phyloP scores from a whole-genome alignment of 176 grass and related monocot species.

The Musa beccarii region DNA sequence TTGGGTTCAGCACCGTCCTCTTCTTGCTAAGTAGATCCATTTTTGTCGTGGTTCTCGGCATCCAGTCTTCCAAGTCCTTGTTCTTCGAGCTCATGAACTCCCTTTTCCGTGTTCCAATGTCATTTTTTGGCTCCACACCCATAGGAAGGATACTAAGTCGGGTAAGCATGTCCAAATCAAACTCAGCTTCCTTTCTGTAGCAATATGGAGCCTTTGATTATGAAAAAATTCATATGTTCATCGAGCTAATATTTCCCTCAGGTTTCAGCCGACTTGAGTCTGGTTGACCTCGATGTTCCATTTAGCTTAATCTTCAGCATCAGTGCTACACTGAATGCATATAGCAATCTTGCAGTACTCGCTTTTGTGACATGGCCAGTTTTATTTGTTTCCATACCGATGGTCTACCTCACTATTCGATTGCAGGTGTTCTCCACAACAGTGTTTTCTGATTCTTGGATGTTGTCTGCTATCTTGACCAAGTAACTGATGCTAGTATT shows the following conservation, averaged over 20 bases:
- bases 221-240: background rate
- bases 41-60: constrained; percentile 39
- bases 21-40: constrained; percentile 62
- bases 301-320: constrained; percentile 48
- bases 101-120: constrained; percentile 73
- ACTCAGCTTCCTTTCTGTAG: background rate
- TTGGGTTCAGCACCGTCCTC: constrained; percentile 52
- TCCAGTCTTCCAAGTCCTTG: constrained; percentile 79
- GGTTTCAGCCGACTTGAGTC: constrained; percentile 83
- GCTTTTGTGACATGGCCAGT: constrained; percentile 91
- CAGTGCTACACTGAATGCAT: constrained; percentile 52
- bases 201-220: background rate
- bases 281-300: constrained; percentile 86
- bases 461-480: background rate
- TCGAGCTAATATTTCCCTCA: constrained; percentile 20
- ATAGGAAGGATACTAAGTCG: constrained; percentile 80
- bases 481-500: background rate
- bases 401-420: constrained; percentile 52
- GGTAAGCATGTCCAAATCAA: constrained; percentile 42
- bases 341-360: constrained; percentile 69
- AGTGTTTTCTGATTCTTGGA: too few species aligned
- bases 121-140: constrained; percentile 91
- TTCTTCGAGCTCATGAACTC: constrained; percentile 71
- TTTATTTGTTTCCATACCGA: constrained; percentile 57
- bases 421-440: constrained; percentile 46